These are phyloP conservation scores for Williopsis jadinii DNA, from an alignment of 1,139 yeast genomes.

Conservation along the genomic window DNA sequence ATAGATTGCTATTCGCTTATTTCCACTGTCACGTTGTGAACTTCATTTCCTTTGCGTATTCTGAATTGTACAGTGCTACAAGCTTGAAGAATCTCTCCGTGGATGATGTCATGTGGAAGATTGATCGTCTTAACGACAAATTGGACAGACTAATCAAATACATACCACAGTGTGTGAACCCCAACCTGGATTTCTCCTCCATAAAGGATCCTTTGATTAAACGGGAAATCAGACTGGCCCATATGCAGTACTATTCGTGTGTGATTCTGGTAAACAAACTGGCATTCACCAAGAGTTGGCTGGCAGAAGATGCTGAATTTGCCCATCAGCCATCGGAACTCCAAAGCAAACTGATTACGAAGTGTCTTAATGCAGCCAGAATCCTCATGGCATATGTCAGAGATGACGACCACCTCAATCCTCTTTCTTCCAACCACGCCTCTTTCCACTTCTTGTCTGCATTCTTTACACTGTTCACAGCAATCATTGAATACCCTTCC, in stretches of 20 bases:
- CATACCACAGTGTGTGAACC: constrained; percentile 23
- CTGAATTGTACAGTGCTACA: constrained; percentile 24
- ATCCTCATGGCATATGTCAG: constrained; percentile 7
- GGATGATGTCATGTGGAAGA: constrained; percentile 21
- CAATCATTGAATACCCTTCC: constrained; percentile 16
- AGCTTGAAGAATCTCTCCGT: constrained; percentile 23
- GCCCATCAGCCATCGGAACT: constrained; percentile 3
- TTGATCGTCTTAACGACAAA: constrained; percentile 25
- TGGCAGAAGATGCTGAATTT: constrained; percentile 6
- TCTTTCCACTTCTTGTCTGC: constrained; percentile 17
- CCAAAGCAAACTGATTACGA: constrained; percentile 13
- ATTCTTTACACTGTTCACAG: constrained; percentile 19
- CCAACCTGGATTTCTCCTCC: constrained; percentile 11
- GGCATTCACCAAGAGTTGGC: constrained; percentile 21
- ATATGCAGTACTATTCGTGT: constrained; percentile 14
- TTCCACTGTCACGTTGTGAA: constrained; percentile 5
- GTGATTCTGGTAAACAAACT: constrained; percentile 19
- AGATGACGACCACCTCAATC: constrained; percentile 1
- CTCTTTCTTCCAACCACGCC: constrained; percentile 9
- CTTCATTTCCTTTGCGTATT: constrained; percentile 18
- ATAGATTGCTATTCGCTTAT: background rate
- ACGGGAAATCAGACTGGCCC: constrained; percentile 9
- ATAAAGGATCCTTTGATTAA: constrained; percentile 3
- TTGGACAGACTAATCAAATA: constrained; percentile 24
- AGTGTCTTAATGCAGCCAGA: constrained; percentile 18